A percentile compares a stretch with the other conserved stretches of the same genome.
Evolutionary conservation across 345 rosid genomes (phyloP).

Genomic region (Linum lewisii): DNA sequence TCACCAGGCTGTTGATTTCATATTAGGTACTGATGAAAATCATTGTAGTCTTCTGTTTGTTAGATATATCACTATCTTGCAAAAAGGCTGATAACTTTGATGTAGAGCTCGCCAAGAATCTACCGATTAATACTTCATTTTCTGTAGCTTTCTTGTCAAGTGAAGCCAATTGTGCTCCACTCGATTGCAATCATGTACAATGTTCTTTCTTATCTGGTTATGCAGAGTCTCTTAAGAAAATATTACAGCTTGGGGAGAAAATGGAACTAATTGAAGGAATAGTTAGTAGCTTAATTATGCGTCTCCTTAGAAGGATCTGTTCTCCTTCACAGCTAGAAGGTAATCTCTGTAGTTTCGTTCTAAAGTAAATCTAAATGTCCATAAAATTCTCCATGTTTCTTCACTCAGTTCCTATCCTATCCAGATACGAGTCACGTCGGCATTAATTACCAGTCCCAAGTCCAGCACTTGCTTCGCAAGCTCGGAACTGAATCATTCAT

Average conservation of each 20-base stretch:
- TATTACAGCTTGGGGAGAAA: conserved; percentile 36
- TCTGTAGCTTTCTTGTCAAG: too few species aligned
- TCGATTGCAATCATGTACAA: too few species aligned
- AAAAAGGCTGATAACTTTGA: too few species aligned
- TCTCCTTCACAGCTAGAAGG: conserved; percentile 38
- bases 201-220: not conserved
- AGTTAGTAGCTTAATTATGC: conserved; percentile 40
- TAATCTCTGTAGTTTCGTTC: conserved; percentile 10
- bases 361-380: not conserved
- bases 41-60: not conserved
- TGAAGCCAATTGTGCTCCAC: too few species aligned
- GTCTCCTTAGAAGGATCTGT: conserved; percentile 59
- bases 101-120: too few species aligned
- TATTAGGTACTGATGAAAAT: conserved; percentile 40
- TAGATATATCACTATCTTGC: not conserved
- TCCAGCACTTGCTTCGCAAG: conserved; percentile 80
- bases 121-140: too few species aligned
- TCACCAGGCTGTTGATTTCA: conserved; percentile 90
- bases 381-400: not conserved
- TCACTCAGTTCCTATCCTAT: conserved; percentile 17
- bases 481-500: conserved; percentile 58
- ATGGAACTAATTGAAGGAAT: conserved; percentile 48
- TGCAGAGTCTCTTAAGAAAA: conserved; percentile 55
- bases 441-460: conserved; percentile 33
- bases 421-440: conserved; percentile 29